phyloP scores from a whole-genome alignment of 352 stramenopile genomes.

The Chrysophaeum taylorii region DNA sequence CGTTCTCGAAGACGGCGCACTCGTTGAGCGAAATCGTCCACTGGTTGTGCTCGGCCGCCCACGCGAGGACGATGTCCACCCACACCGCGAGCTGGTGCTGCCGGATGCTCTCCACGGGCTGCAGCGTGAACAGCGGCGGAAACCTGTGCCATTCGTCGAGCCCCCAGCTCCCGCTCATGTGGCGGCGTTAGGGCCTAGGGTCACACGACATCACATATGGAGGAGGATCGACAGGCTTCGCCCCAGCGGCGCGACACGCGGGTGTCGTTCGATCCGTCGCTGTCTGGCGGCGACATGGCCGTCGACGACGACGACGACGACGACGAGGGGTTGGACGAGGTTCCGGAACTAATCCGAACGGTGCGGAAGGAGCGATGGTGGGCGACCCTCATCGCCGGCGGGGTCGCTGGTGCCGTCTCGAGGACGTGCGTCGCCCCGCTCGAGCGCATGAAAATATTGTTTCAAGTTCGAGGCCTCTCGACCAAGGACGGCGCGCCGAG shows the following conservation, averaged over 20 bases:
- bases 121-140: constrained; percentile 21
- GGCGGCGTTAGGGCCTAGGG: too few relatives aligned
- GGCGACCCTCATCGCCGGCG: constrained; percentile 34
- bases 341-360: neutral
- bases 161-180: too few relatives aligned
- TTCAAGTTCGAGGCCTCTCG: constrained; percentile 49
- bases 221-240: too few relatives aligned
- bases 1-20: constrained; percentile 16
- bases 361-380: neutral
- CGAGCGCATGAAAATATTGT: constrained; percentile 71
- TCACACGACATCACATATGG: too few relatives aligned
- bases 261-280: neutral
- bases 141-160: constrained; percentile 11
- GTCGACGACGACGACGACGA: neutral
- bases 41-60: neutral
- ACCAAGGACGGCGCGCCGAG: neutral
- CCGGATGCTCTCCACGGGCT: constrained; percentile 15
- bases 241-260: neutral
- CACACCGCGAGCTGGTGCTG: constrained; percentile 17
- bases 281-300: neutral
- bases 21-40: neutral
- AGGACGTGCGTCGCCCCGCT: constrained; percentile 67
- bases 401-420: constrained; percentile 50
- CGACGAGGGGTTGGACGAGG: too few relatives aligned
- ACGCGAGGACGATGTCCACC: neutral